These are phyloP conservation scores for Mycena filopes DNA, from an alignment of 768 basidiomycete genomes.

Conservation along the genomic window DNA sequence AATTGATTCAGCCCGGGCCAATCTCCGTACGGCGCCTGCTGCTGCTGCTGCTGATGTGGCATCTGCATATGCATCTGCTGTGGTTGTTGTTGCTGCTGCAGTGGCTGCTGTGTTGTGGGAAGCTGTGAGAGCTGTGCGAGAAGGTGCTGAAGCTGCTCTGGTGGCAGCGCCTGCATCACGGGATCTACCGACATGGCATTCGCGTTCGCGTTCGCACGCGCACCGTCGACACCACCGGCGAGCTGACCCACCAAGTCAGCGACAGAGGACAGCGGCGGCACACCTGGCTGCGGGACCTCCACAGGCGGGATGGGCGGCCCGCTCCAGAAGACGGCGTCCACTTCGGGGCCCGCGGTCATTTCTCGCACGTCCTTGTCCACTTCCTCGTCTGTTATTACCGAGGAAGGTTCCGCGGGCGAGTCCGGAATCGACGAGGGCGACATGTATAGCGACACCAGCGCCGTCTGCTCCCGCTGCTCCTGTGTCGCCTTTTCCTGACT, in stretches of 20 bases:
- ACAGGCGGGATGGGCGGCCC: conserved; percentile 44
- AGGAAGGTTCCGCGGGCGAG: conserved; percentile 75
- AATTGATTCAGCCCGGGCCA: conserved; percentile 54
- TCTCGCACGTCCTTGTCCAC: conserved; percentile 67
- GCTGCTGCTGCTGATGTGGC: conserved; percentile 34
- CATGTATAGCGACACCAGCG: conserved; percentile 81
- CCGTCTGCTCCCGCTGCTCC: conserved; percentile 82
- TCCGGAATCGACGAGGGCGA: conserved; percentile 78
- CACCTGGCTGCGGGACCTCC: conserved; percentile 8
- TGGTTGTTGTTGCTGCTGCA: background rate
- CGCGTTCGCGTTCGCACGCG: conserved; percentile 45
- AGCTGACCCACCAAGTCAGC: conserved; percentile 78
- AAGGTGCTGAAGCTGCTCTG: conserved; percentile 74
- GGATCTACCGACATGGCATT: conserved; percentile 48
- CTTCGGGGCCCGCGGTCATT: conserved; percentile 79
- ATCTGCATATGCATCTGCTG: conserved; percentile 18
- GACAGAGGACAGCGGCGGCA: conserved; percentile 58
- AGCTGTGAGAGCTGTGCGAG: conserved; percentile 49
- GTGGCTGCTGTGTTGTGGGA: conserved; percentile 13
- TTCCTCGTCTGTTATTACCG: conserved; percentile 73
- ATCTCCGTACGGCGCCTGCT: conserved; percentile 45
- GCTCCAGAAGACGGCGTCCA: conserved; percentile 76
- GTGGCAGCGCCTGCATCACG: conserved; percentile 56
- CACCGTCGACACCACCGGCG: conserved; percentile 50
- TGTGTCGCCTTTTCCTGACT: conserved; percentile 78